Evolutionary conservation across 306 rosid genomes (phyloP).

Genomic region (Crotalaria pallida): DNA sequence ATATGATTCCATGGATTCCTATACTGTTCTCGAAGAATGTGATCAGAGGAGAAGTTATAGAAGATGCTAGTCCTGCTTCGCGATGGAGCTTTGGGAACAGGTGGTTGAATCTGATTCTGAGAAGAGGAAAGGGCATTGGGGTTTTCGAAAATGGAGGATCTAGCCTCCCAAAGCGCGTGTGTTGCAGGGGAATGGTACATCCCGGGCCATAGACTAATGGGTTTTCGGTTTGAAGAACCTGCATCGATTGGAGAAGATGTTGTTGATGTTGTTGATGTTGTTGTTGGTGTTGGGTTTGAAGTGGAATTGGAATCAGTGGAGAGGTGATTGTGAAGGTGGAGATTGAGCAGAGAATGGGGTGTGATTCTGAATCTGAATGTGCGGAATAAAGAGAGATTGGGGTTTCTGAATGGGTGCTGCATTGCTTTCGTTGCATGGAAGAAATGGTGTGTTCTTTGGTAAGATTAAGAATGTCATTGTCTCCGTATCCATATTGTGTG

Average conservation of each 20-base stretch:
- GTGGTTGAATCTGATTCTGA: conserved; percentile 14
- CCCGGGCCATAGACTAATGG: conserved; percentile 67
- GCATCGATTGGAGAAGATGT: conserved; percentile 46
- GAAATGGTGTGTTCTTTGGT: too few relatives aligned
- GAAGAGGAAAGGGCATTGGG: not conserved
- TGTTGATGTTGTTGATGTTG: not conserved
- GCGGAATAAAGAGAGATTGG: not conserved
- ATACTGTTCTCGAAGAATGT: conserved; percentile 67
- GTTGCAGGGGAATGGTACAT: conserved; percentile 74
- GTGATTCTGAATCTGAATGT: conserved; percentile 14
- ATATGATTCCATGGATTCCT: conserved; percentile 78
- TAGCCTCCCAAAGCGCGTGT: conserved; percentile 85
- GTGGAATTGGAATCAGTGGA: conserved; percentile 19
- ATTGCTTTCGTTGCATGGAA: conserved; percentile 20
- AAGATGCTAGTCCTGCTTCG: conserved; percentile 54
- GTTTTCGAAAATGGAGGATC: conserved; percentile 48
- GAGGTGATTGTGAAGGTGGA: not conserved
- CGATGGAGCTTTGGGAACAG: conserved; percentile 40
- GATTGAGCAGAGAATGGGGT: not conserved
- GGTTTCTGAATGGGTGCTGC: not conserved
- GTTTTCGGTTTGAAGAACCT: conserved; percentile 61
- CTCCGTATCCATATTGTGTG: too few relatives aligned
- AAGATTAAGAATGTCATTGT: too few relatives aligned
- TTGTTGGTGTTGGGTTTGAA: not conserved
- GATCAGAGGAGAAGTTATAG: conserved; percentile 70